Conservation (phyloP, 73 alveolate species). For the Durusdinium trenchii region DNA sequence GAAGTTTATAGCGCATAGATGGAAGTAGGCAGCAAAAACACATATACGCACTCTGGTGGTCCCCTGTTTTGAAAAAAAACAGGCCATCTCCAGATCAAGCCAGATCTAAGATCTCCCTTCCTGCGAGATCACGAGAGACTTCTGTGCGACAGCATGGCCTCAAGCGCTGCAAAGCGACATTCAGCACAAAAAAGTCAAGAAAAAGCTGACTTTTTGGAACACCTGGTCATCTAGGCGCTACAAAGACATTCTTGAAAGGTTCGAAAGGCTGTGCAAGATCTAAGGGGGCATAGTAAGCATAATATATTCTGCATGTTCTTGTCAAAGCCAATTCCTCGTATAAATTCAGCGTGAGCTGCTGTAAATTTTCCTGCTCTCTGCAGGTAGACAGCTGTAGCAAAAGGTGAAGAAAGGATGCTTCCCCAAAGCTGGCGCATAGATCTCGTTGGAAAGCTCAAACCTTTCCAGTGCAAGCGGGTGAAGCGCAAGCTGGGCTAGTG, state of each 20-base stretch:
- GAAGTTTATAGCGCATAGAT: no score
- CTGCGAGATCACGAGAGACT: conserved; percentile 77
- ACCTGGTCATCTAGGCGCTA: background rate
- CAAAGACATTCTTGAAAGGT: background rate
- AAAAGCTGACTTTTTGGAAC: no score
- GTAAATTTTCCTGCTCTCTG: conserved; percentile 78
- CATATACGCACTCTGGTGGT: background rate
- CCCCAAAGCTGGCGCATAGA: conserved; percentile 85
- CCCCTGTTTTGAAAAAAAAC: background rate
- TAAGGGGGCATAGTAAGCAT: no score
- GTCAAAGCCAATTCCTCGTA: no score
- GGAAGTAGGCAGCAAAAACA: background rate
- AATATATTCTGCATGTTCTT: no score
- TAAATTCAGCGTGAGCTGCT: conserved; percentile 26
- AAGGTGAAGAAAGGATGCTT: conserved; percentile 80
- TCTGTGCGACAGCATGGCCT: conserved; percentile 79
- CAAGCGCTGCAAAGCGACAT: conserved; percentile 1
- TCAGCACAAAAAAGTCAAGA: no score
- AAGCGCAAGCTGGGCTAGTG: no score
- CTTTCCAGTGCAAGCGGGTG: background rate
- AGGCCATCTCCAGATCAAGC: background rate
- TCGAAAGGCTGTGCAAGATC: no score
- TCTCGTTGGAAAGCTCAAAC: conserved; percentile 87
- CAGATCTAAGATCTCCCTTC: background rate
- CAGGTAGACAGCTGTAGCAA: conserved; percentile 70